A percentile compares a stretch with the other conserved stretches of the same genome.
Evolutionary conservation across 1,284 basidiomycete genomes (phyloP).

Genomic region (Malassezia dermatis): DNA sequence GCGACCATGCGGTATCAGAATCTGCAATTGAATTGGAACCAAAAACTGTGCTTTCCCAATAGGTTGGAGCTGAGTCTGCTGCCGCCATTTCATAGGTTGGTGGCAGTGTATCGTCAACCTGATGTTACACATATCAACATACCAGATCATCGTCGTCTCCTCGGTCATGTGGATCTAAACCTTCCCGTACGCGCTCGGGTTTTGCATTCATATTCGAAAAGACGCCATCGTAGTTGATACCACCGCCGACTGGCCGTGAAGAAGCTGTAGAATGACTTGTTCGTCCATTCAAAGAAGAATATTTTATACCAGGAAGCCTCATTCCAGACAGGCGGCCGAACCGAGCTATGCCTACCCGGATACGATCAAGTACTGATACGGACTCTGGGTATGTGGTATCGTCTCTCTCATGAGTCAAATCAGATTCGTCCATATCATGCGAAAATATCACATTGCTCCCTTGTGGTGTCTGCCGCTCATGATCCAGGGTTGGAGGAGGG

Average conservation of each 20-base stretch:
- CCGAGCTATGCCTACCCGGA: slow-evolving; percentile 31
- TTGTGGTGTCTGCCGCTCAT: neutral
- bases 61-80: slow-evolving; percentile 80
- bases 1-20: slow-evolving; percentile 45
- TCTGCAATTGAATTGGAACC: slow-evolving; percentile 50
- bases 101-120: slow-evolving; percentile 47
- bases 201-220: slow-evolving; percentile 92
- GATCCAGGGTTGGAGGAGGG: neutral
- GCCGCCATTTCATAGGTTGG: slow-evolving; percentile 80
- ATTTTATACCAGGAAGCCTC: slow-evolving; percentile 42
- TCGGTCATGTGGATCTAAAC: slow-evolving; percentile 49
- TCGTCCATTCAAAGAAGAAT: slow-evolving; percentile 15
- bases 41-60: slow-evolving; percentile 93
- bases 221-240: slow-evolving; percentile 80
- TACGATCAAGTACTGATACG: slow-evolving; percentile 17
- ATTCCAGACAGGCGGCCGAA: slow-evolving; percentile 44
- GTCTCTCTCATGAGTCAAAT: neutral
- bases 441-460: neutral
- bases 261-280: slow-evolving; percentile 18
- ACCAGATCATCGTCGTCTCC: slow-evolving; percentile 61
- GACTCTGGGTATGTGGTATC: neutral
- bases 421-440: neutral
- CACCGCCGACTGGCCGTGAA: slow-evolving; percentile 55
- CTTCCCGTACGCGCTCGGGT: slow-evolving; percentile 52
- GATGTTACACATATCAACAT: slow-evolving; percentile 54